A percentile compares a stretch with the other conserved stretches of the same genome.
Evolutionary conservation across 2,329 filamentous ascomycete species (phyloP).

Genomic region (Xylariaceae sp.): DNA sequence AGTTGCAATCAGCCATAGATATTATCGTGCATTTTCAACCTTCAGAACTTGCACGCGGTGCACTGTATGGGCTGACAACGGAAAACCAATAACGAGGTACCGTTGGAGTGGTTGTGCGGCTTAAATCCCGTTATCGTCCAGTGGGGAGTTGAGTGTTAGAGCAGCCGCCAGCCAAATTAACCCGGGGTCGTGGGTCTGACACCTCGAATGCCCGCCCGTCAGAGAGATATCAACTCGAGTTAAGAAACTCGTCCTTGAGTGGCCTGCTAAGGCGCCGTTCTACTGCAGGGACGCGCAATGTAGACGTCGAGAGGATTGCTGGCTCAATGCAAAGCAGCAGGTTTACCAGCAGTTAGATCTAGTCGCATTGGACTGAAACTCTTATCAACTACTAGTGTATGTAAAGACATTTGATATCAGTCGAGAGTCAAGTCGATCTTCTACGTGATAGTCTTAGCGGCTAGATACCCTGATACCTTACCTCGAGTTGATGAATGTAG

Average conservation of each 20-base stretch:
- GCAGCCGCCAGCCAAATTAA: slow-evolving; percentile 24
- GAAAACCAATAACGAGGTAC: too few relatives aligned
- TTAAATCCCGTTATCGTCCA: slow-evolving; percentile 10
- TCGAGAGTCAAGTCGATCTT: slow-evolving; percentile 15
- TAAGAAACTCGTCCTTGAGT: slow-evolving; percentile 3
- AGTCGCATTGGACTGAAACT: slow-evolving; percentile 2
- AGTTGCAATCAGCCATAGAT: too few relatives aligned
- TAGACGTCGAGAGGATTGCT: not conserved
- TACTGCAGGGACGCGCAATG: slow-evolving; percentile 19
- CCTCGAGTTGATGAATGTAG: not conserved
- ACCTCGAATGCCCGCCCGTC: slow-evolving; percentile 4
- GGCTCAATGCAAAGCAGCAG: slow-evolving; percentile 1
- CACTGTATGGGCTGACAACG: too few relatives aligned
- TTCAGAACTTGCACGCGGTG: too few relatives aligned
- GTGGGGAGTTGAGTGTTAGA: slow-evolving; percentile 20
- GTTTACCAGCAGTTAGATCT: slow-evolving; percentile 20
- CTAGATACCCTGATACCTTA: not conserved
- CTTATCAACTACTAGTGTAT: slow-evolving; percentile 3
- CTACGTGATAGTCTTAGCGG: not conserved
- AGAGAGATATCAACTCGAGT: slow-evolving; percentile 6
- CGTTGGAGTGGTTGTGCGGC: slow-evolving; percentile 6
- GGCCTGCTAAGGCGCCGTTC: slow-evolving; percentile 4
- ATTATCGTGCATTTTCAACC: too few relatives aligned
- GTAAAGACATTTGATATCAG: slow-evolving; percentile 1
- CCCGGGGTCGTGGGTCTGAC: slow-evolving; percentile 5